A percentile compares a stretch with the other conserved stretches of the same genome.
Conservation (phyloP, 2,329 filamentous ascomycete species). For the Aureobasidium sp. region DNA sequence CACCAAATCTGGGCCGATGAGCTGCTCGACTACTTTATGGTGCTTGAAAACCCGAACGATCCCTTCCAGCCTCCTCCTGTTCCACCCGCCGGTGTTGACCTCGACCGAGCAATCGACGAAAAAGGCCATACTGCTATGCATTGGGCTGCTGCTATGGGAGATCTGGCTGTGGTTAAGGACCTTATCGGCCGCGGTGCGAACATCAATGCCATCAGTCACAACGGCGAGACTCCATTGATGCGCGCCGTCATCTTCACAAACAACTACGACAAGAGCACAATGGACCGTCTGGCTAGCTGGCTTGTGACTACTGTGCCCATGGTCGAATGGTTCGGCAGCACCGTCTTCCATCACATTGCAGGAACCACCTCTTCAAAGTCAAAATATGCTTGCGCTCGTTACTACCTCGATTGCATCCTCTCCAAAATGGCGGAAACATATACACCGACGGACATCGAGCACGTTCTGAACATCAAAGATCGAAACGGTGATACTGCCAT, state of each 20-base stretch:
- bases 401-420: constrained; percentile 86
- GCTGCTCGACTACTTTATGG: constrained; percentile 91
- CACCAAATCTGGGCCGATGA: constrained; percentile 89
- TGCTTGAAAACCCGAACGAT: constrained; percentile 41
- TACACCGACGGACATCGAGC: constrained; percentile 66
- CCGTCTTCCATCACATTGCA: constrained; percentile 90
- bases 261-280: constrained; percentile 87
- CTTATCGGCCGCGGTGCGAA: constrained; percentile 73
- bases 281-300: constrained; percentile 74
- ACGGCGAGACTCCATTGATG: constrained; percentile 81
- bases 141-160: constrained; percentile 97
- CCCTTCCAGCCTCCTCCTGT: constrained; percentile 62
- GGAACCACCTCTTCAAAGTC: constrained; percentile 77
- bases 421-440: constrained; percentile 76
- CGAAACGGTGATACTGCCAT: constrained; percentile 85
- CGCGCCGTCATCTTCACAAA: constrained; percentile 94
- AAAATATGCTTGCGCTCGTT: constrained; percentile 81
- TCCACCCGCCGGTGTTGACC: constrained; percentile 76
- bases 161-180: constrained; percentile 82
- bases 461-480: constrained; percentile 74
- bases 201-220: constrained; percentile 55
- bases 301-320: constrained; percentile 73
- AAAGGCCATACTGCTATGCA: constrained; percentile 89
- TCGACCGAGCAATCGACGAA: constrained; percentile 87
- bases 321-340: constrained; percentile 71